Base-by-base conservation (phyloP, 805 yeast species). In the Torulaspora maleeae region DNA sequence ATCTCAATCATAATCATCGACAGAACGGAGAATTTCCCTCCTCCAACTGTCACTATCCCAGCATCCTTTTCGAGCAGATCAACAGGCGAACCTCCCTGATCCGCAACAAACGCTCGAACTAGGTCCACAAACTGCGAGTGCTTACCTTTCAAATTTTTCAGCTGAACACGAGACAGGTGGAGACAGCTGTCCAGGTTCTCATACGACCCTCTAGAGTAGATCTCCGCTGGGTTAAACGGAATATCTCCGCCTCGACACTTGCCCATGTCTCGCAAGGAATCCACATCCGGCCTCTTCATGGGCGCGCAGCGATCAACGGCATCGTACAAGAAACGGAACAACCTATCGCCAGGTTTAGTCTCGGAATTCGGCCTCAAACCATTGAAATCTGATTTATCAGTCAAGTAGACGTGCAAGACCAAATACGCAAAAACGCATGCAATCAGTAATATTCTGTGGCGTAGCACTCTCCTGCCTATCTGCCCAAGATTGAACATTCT, bases 21-120 rank as follows among this genome's bases (percentile, higher is more conserved):
- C 22, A 83, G 63, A 77, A 86, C 77, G 39, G 85, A 80, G 55
- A 77, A 83, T 47, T 72, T 73, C 2, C 86, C 86, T 38, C 91
- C 91, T n/a, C 87, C 91, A 37, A 83, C 81, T 45, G 78, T 77
- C 0, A 83, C 82, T 22, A 82, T 78, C 6, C 90, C 91, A 45
- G 74, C 68, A 1, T 82, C 80, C n/a, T 49, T 49, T 9, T 56
- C 48, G 43, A 50, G 56, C 8, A 56, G 20, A 11, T 24, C 28
- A 5, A 45, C 25, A 2, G 32, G 16, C 9, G 33, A 11, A 9
- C 8, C 17, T 27, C 17, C 22, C 9, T 19, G 8, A 16, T 28
- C 12, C 7, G 24, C 20, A n/a, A 43, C 25, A 22, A 47, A 25
- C 8, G 22, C 32, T n/a, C 37, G 15, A 27, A 48, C 41, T 16